Conservation (phyloP, 1,284 basidiomycete species). For the Prillingera fragicola region DNA sequence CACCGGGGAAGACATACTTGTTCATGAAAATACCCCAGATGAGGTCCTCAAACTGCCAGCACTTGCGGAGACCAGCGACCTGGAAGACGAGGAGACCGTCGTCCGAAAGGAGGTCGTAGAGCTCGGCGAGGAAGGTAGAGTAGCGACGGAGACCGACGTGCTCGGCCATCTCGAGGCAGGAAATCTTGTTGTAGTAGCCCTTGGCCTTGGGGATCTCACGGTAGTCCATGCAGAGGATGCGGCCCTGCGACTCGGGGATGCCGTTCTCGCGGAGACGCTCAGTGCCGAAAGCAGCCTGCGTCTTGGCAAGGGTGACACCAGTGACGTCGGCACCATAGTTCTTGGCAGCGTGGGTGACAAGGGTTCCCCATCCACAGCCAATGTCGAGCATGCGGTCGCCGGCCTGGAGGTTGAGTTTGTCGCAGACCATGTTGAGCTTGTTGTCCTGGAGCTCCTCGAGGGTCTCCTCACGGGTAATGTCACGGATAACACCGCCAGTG, state of each 20-base stretch:
- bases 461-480: slow-evolving; percentile 70
- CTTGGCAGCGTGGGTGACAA: slow-evolving; percentile 90
- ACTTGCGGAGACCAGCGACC: slow-evolving; percentile 87
- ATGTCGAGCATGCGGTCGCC: slow-evolving; percentile 78
- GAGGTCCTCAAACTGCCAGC: slow-evolving; percentile 97
- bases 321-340: slow-evolving; percentile 94
- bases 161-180: slow-evolving; percentile 98
- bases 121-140: slow-evolving; percentile 76
- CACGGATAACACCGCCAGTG: slow-evolving; percentile 82
- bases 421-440: slow-evolving; percentile 91
- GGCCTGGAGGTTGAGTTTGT: slow-evolving; percentile 83
- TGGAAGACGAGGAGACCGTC: slow-evolving; percentile 93
- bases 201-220: slow-evolving; percentile 79
- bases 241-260: slow-evolving; percentile 66
- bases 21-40: slow-evolving; percentile 86
- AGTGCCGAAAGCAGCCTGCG: slow-evolving; percentile 90
- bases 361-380: slow-evolving; percentile 97
- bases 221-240: slow-evolving; percentile 92
- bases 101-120: slow-evolving; percentile 91
- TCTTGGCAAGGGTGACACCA: slow-evolving; percentile 85
- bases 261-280: slow-evolving; percentile 79
- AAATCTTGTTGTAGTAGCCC: slow-evolving; percentile 88
- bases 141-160: slow-evolving; percentile 96
- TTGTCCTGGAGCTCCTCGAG: slow-evolving; percentile 98
- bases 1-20: slow-evolving; percentile 96